Base-by-base conservation (phyloP, 2,329 filamentous ascomycete species). In the Thelonectria discophora region DNA sequence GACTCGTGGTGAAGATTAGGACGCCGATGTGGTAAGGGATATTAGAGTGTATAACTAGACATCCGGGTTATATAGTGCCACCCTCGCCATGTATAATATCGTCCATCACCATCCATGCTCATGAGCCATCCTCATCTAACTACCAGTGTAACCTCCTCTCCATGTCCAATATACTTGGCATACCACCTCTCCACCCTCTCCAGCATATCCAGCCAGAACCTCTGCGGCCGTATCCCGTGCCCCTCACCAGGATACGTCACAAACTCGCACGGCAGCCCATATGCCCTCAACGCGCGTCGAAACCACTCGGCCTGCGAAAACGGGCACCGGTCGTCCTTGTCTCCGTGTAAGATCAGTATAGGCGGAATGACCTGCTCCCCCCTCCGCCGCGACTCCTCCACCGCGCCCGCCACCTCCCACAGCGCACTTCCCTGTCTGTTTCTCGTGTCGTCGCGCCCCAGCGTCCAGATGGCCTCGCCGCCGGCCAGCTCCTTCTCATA, bases 181-280 rank as follows among this genome's bases (percentile, higher is more conserved):
- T 65, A 67, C 56, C 63, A 67, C 1, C 59, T 50, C 1, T 30
- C 50, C 13, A 67, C 12, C 10, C 65, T 61, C 21, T 65, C 65
- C 2, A 67, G 8, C 65, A 67, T 67, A 20, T 67, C 65, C 15
- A 67, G 15, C 65, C 65, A 67, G 13, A 59, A 50, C 2, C 50
- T 56, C 32, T 67, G 65, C 47, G 21, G 37, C n/a, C 34, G 10
- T 10, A 65, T 46, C 21, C 17, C 13, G 42, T 46, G 42, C 17
- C 53, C 55, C 50, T 67, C 56, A 0, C 54, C 62, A 0, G 65
- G 65, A 10, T 67, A 65, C 5, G 53, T 50, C 5, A 67, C 62
- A 39, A 67, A 65, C 48, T 67, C 65, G 2, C 18, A 65, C 2
- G 51, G 46, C 6, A 67, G 6, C 1, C 47, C 24, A 24, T 63